These are phyloP conservation scores for Pelagophyceae sp. DNA, from an alignment of 352 stramenopile species.

Conservation along the genomic window DNA sequence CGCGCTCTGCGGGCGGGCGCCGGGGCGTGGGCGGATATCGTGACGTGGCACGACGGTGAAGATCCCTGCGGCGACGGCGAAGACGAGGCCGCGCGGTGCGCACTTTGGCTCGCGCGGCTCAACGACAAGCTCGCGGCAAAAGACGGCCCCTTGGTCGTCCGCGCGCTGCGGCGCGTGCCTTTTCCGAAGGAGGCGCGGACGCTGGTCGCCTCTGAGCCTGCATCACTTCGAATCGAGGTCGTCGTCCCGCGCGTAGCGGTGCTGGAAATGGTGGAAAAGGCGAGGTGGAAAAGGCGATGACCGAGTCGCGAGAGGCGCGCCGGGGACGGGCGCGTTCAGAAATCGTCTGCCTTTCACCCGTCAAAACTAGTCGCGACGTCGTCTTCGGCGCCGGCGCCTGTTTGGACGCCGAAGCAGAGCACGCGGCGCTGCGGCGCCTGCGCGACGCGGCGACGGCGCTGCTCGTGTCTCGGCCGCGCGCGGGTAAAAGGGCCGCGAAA, in stretches of 20 bases:
- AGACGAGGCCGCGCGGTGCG: neutral
- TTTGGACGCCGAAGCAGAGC: neutral
- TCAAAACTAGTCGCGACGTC: too few relatives aligned
- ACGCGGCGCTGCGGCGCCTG: neutral
- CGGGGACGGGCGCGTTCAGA: too few relatives aligned
- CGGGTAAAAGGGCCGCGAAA: neutral
- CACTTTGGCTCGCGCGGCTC: neutral
- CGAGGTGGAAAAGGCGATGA: too few relatives aligned
- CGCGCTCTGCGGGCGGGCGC: neutral
- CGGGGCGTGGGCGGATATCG: neutral
- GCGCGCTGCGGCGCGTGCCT: neutral
- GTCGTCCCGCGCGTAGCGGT: neutral
- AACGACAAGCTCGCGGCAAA: neutral
- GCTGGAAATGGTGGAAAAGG: too few relatives aligned
- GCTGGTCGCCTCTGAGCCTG: neutral
- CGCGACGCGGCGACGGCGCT: neutral
- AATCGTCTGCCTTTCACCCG: too few relatives aligned
- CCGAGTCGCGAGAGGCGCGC: too few relatives aligned
- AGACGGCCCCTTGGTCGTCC: neutral
- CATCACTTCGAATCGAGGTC: neutral
- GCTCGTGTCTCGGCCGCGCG: neutral
- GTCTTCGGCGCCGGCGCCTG: too few relatives aligned
- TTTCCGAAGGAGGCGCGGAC: neutral
- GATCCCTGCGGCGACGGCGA: too few relatives aligned
- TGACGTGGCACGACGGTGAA: too few relatives aligned